A percentile compares a stretch with the other conserved stretches of the same genome.
Evolutionary conservation across 1,284 basidiomycete genomes (phyloP).

Genomic region (Puccinia horiana): DNA sequence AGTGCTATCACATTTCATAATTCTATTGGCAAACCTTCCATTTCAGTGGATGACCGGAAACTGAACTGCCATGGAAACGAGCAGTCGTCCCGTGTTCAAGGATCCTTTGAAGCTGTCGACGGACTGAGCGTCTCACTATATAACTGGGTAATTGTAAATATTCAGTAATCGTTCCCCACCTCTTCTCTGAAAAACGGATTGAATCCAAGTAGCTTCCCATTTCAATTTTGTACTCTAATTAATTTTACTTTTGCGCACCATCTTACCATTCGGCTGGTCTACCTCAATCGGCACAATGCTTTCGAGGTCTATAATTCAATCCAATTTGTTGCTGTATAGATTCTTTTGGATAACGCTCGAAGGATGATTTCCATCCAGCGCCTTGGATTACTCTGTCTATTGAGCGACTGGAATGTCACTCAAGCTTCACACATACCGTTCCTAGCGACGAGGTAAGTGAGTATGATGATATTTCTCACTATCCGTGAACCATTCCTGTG

Average conservation of each 20-base stretch:
- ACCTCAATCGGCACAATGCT: neutral
- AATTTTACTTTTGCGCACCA: neutral
- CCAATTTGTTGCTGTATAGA: neutral
- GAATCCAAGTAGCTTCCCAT: neutral
- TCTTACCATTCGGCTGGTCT: neutral
- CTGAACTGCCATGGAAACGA: neutral
- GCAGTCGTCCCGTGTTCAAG: neutral
- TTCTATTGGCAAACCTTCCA: neutral
- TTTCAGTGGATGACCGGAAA: neutral
- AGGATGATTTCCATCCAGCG: conserved; percentile 8
- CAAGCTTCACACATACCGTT: neutral
- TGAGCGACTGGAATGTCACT: neutral
- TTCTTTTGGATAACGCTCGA: neutral
- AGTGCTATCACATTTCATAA: neutral
- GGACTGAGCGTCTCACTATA: neutral
- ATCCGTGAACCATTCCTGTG: neutral
- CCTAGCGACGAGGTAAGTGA: neutral
- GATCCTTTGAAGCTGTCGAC: neutral
- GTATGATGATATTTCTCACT: neutral
- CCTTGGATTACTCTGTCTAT: neutral
- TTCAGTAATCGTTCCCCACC: no score
- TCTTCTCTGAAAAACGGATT: neutral
- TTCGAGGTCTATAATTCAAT: neutral
- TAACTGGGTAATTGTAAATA: neutral
- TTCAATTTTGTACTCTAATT: neutral